A percentile compares a stretch with the other conserved stretches of the same genome.
phyloP scores from a whole-genome alignment of 164 flowering plant genomes.

The Piper longum region DNA sequence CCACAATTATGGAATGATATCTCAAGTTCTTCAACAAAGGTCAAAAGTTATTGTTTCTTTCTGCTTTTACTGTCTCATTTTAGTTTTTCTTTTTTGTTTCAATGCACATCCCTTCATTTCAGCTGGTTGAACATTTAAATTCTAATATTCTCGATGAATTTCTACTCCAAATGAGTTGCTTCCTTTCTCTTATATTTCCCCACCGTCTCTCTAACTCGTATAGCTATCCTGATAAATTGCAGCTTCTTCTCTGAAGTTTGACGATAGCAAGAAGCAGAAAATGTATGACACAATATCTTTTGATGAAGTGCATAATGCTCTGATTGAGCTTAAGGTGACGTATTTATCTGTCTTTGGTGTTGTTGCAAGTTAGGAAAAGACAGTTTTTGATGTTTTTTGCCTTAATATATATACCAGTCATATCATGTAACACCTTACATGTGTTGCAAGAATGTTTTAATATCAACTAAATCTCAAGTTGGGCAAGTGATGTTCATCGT shows the following conservation, averaged over 20 bases:
- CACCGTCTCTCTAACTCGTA: background rate
- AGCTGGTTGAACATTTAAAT: background rate
- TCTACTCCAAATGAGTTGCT: background rate
- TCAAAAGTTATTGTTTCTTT: too few relatives aligned
- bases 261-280: constrained; percentile 56
- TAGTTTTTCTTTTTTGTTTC: background rate
- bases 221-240: constrained; percentile 15
- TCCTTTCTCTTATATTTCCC: background rate
- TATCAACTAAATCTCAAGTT: background rate
- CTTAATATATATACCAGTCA: background rate
- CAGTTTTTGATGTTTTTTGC: too few relatives aligned
- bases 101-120: background rate
- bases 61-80: too few relatives aligned
- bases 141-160: background rate
- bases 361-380: background rate
- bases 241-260: constrained; percentile 79
- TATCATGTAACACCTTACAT: background rate
- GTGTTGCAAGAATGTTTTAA: too few relatives aligned
- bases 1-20: constrained; percentile 90
- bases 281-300: constrained; percentile 62
- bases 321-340: constrained; percentile 66
- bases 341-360: background rate
- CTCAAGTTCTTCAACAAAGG: constrained; percentile 68
- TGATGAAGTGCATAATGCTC: constrained; percentile 41
- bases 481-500: background rate